These are phyloP conservation scores for Fusarium buxicola DNA, from an alignment of 2,329 filamentous ascomycete species.

Conservation along the genomic window DNA sequence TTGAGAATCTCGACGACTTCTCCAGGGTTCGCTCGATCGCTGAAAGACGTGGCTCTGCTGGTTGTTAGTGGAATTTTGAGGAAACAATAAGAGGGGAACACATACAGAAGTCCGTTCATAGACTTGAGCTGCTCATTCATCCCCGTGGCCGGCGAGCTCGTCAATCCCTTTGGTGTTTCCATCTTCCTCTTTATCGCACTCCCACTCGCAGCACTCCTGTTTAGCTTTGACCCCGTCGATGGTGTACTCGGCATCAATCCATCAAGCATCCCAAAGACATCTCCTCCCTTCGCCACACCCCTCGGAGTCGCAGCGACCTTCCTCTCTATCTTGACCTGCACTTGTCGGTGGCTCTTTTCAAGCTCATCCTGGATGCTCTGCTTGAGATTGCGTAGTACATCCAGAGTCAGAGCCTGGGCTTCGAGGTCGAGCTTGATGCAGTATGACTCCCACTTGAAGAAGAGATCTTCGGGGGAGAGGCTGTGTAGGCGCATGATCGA, in stretches of 20 bases:
- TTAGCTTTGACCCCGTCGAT: conserved; percentile 58
- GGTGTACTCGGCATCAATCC: conserved; percentile 75
- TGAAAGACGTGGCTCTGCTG: conserved; percentile 63
- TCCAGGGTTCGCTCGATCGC: conserved; percentile 81
- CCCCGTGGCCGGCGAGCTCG: conserved; percentile 50
- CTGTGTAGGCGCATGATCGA: conserved; percentile 89
- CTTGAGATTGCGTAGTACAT: conserved; percentile 82
- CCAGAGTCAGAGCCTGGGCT: conserved; percentile 74
- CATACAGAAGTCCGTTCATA: conserved; percentile 48
- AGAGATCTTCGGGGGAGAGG: conserved; percentile 85
- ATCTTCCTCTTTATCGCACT: conserved; percentile 50
- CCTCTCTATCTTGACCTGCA: conserved; percentile 72
- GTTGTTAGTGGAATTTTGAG: conserved; percentile 4
- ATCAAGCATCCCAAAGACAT: conserved; percentile 89
- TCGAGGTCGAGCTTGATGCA: conserved; percentile 93
- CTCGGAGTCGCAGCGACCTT: conserved; percentile 73
- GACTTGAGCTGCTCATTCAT: conserved; percentile 51
- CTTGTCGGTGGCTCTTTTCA: conserved; percentile 78
- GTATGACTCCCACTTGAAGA: conserved; percentile 99
- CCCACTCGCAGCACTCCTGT: conserved; percentile 46
- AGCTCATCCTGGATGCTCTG: conserved; percentile 86
- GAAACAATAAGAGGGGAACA: background rate
- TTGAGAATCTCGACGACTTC: conserved; percentile 88
- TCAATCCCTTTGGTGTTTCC: conserved; percentile 44
- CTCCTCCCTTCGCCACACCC: conserved; percentile 63